Base-by-base conservation (phyloP, 257 asterid species). In the Nicotiana benthamiana region DNA sequence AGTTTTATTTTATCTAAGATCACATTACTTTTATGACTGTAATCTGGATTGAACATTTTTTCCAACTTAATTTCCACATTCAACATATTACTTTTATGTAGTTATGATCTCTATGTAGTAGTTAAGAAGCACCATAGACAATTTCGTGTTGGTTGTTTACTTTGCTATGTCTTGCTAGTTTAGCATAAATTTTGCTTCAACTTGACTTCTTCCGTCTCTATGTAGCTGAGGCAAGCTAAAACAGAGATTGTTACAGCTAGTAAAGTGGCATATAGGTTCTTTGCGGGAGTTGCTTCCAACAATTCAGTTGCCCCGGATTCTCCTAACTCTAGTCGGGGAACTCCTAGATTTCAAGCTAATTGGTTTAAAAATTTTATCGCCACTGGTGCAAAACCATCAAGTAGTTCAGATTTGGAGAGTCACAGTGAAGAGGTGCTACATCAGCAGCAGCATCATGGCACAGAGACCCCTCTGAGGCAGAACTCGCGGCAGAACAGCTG, bases 191-290 rank as follows among this genome's bases (percentile, higher is more conserved):
- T 70, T 78, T 27, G 36, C 68, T 70, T 20, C 26, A 22, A 17
- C 18, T 67, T 57, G 34, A 22, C 17, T 28, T 79, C 79, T 9
- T 84, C 77, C 77, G 48, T 85, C 17, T n/a, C 62, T 51, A 24
- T 90, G 92, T 92, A 94, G 98, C 89, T 91, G 52, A 92, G 95
- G 86, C 98, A 94, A 90, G 98, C 98, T 30, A 94, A 94, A 92
- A 86, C 95, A 3, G 98, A 93, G 92, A 91, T 94, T 28, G 96
- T 92, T 59, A 72, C 94, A 27, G 98, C 97, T 59, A 93, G 98
- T 86, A 94, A 91, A 85, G 97, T 93, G 66, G 97, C 97, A 0
- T 94, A 93, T 77, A 92, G 97, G 28, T 94, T 91, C 85, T 82
- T 94, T 27, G 87, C 90, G 34, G 97, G 98, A 67, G 93, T 90